phyloP scores from a whole-genome alignment of 257 asterid species.

The Scutellaria galericulata region DNA sequence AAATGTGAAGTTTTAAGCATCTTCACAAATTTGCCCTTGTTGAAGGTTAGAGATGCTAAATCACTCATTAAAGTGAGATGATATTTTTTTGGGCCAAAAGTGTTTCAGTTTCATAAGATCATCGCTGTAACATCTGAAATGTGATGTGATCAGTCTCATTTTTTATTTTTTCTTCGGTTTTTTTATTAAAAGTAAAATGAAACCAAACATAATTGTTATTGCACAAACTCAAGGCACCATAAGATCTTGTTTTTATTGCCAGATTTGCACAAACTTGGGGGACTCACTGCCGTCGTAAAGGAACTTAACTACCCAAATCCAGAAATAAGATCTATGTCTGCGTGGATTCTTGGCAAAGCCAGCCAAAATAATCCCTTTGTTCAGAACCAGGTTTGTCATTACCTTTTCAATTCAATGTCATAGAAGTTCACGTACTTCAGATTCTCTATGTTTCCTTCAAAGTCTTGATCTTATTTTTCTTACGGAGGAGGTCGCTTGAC shows the following conservation, averaged over 20 bases:
- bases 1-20: conserved; percentile 4
- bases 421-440: not conserved
- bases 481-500: conserved; percentile 8
- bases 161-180: not conserved
- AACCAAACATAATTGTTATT: not conserved
- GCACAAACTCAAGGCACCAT: not conserved
- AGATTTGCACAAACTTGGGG: conserved; percentile 86
- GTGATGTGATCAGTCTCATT: not conserved
- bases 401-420: conserved; percentile 24
- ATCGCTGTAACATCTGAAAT: not conserved
- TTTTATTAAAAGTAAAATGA: not conserved
- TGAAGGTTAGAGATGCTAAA: not conserved
- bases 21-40: not conserved
- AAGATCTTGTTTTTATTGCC: conserved; percentile 33
- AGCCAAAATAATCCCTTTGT: conserved; percentile 80
- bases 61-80: not conserved
- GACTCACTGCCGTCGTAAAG: conserved; percentile 56
- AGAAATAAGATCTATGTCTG: conserved; percentile 69
- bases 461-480: not conserved
- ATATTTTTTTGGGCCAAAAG: not conserved
- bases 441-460: conserved; percentile 7
- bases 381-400: conserved; percentile 71
- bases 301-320: conserved; percentile 56
- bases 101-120: not conserved
- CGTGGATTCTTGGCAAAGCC: conserved; percentile 88